Evolutionary conservation across 2,329 filamentous ascomycete species (phyloP).

Genomic region (Xylariaceae sp.): DNA sequence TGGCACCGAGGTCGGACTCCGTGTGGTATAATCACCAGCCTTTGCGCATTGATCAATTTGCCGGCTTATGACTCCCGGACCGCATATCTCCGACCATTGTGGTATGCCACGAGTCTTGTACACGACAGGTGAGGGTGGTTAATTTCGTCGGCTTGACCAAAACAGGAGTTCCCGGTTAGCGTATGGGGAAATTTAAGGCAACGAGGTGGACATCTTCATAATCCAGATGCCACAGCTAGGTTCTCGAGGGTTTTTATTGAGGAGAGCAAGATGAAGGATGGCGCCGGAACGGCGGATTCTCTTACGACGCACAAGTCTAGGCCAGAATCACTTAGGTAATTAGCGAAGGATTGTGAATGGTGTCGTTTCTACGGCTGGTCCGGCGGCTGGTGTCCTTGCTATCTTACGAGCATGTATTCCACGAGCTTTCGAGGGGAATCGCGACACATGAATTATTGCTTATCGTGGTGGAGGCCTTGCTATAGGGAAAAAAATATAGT

Average conservation of each 20-base stretch:
- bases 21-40: not conserved
- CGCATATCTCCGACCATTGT: not conserved
- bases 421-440: slow-evolving; percentile 8
- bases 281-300: slow-evolving; percentile 7
- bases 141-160: slow-evolving; percentile 7
- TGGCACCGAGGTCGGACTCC: not conserved
- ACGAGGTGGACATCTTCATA: slow-evolving; percentile 1
- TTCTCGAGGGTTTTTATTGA: slow-evolving; percentile 1
- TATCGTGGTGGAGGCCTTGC: not conserved
- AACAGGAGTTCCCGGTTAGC: slow-evolving; percentile 7
- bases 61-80: not conserved
- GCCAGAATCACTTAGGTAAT: slow-evolving; percentile 7
- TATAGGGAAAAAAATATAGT: not conserved
- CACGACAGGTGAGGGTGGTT: slow-evolving; percentile 1
- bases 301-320: slow-evolving; percentile 10
- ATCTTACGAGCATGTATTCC: slow-evolving; percentile 20
- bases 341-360: slow-evolving; percentile 1
- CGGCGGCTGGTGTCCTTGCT: slow-evolving; percentile 23
- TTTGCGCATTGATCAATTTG: not conserved
- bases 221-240: slow-evolving; percentile 1
- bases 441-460: slow-evolving; percentile 9
- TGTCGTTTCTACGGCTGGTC: slow-evolving; percentile 27
- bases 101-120: not conserved
- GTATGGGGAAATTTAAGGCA: slow-evolving; percentile 2
- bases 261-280: slow-evolving; percentile 11